phyloP scores from a whole-genome alignment of 306 rosid genomes.

The Biancaea sappan region DNA sequence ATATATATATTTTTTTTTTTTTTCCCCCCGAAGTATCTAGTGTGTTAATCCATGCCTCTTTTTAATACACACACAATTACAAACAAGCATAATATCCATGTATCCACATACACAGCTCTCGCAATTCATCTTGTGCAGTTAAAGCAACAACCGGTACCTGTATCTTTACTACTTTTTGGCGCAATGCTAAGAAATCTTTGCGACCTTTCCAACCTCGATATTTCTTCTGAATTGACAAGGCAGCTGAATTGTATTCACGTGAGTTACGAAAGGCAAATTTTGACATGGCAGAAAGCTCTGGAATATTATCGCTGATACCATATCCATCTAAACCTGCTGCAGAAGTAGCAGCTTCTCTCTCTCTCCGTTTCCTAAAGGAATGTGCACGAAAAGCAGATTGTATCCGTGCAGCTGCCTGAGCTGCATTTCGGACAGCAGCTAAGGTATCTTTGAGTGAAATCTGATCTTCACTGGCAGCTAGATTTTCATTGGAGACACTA shows the following conservation, averaged over 20 bases:
- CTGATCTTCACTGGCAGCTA: constrained; percentile 56
- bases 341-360: constrained; percentile 43
- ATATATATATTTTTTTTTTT: background rate
- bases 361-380: constrained; percentile 68
- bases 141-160: constrained; percentile 61
- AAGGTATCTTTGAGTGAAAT: constrained; percentile 58
- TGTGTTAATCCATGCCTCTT: background rate
- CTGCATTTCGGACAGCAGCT: constrained; percentile 85
- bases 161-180: constrained; percentile 84
- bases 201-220: constrained; percentile 93
- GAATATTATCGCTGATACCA: constrained; percentile 43
- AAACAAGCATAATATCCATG: constrained; percentile 16
- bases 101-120: constrained; percentile 14
- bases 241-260: constrained; percentile 72
- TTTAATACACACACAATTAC: background rate
- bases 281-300: constrained; percentile 69
- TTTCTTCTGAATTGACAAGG: constrained; percentile 90
- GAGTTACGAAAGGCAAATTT: constrained; percentile 61
- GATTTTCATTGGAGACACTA: constrained; percentile 53
- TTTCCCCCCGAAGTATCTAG: background rate
- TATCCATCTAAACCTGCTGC: constrained; percentile 48
- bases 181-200: constrained; percentile 70
- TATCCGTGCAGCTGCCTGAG: constrained; percentile 92
- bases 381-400: constrained; percentile 91
- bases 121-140: constrained; percentile 14